phyloP scores from a whole-genome alignment of 345 rosid genomes.

The Citrus australasica region DNA sequence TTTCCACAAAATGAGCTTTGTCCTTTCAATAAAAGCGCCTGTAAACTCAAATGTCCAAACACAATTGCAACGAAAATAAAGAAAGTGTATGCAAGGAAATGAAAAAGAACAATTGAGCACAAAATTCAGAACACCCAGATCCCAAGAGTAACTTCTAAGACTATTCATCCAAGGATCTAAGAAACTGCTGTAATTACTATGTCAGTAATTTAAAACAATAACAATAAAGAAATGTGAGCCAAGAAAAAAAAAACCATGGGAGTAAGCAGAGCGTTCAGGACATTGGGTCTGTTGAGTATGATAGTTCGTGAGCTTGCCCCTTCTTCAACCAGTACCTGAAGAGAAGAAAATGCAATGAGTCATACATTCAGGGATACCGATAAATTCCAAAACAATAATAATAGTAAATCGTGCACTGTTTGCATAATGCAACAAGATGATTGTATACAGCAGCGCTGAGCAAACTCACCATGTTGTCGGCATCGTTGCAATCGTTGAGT shows the following conservation, averaged over 20 bases:
- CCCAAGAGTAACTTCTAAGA: not conserved
- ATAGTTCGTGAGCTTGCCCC: slow-evolving; percentile 17
- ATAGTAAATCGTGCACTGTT: not conserved
- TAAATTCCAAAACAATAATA: not conserved
- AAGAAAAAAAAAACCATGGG: slow-evolving; percentile 11
- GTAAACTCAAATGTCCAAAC: not conserved
- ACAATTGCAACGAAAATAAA: not conserved
- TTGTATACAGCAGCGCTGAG: not conserved
- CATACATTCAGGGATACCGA: not conserved
- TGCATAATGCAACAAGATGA: not conserved
- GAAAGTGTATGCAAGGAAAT: not conserved
- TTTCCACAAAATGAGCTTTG: not conserved
- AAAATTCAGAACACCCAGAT: not conserved
- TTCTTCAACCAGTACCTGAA: slow-evolving; percentile 20
- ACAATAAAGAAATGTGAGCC: not conserved
- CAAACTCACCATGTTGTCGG: slow-evolving; percentile 7
- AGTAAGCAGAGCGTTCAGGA: slow-evolving; percentile 19
- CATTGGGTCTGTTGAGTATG: slow-evolving; percentile 20
- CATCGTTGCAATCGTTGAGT: not conserved
- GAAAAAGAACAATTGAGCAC: not conserved
- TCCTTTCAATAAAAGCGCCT: not conserved
- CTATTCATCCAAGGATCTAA: not conserved
- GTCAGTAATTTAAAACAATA: no score
- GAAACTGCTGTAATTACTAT: no score
- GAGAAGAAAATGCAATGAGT: not conserved